These are phyloP conservation scores for Funneliformis mosseae DNA, from an alignment of 192 early-diverging fungal genomes.

Conservation along the genomic window DNA sequence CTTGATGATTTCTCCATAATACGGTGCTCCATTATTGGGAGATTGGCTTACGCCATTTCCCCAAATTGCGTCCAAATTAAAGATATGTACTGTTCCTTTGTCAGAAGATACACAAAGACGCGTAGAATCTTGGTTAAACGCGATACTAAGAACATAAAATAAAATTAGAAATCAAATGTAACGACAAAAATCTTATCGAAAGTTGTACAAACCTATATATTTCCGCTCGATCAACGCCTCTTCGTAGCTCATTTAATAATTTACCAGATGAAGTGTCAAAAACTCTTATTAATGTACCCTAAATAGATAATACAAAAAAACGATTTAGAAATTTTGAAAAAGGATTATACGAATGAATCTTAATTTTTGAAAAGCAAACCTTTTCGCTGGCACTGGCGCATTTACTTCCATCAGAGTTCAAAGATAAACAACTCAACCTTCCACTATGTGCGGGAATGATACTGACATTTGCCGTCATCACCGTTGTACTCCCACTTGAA, in stretches of 20 bases:
- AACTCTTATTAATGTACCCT: constrained; percentile 88
- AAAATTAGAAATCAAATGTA: not conserved
- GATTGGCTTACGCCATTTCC: constrained; percentile 44
- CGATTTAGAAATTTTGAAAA: not conserved
- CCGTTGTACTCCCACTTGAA: constrained; percentile 45
- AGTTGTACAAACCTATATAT: constrained; percentile 60
- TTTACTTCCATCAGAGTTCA: constrained; percentile 76
- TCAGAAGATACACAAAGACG: constrained; percentile 85
- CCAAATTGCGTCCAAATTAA: constrained; percentile 71
- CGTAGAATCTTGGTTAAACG: constrained; percentile 80
- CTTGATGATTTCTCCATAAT: constrained; percentile 53
- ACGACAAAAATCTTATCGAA: not conserved
- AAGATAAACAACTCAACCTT: constrained; percentile 72
- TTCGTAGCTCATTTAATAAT: constrained; percentile 80
- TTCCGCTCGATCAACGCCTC: constrained; percentile 85
- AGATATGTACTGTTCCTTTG: constrained; percentile 93
- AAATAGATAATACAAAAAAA: not conserved
- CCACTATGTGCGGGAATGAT: constrained; percentile 86
- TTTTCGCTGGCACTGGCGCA: constrained; percentile 86
- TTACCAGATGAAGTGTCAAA: constrained; percentile 76
- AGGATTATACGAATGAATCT: not conserved
- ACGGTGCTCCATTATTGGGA: constrained; percentile 45
- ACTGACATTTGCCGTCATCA: constrained; percentile 59
- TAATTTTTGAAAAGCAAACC: not conserved
- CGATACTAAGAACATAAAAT: constrained; percentile 52